A percentile compares a stretch with the other conserved stretches of the same genome.
These are phyloP conservation scores for Linanthus parryae DNA, from an alignment of 148 eudicot species.

Conservation along the genomic window DNA sequence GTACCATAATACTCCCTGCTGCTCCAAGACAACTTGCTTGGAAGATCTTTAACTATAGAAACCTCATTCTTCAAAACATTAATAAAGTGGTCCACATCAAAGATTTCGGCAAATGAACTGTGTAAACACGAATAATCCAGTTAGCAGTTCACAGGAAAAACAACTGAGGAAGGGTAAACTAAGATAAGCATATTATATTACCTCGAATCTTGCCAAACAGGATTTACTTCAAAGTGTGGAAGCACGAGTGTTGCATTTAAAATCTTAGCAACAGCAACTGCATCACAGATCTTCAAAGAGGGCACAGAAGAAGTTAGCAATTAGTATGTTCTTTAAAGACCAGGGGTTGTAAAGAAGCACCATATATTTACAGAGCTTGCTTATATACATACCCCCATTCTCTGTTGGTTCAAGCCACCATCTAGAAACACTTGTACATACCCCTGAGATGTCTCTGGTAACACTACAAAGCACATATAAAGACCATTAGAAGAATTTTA, in stretches of 20 bases:
- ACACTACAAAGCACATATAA: slow-evolving; percentile 31
- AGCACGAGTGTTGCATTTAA: slow-evolving; percentile 81
- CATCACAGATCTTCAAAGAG: slow-evolving; percentile 69
- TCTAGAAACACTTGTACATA: slow-evolving; percentile 58
- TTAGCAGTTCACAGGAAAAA: not conserved
- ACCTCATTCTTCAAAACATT: slow-evolving; percentile 52
- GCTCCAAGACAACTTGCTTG: slow-evolving; percentile 84
- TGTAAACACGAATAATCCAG: slow-evolving; percentile 5
- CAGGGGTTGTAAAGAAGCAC: not conserved
- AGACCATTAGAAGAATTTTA: slow-evolving; percentile 15
- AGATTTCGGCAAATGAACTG: slow-evolving; percentile 77
- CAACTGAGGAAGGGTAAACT: not conserved
- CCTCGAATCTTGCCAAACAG: slow-evolving; percentile 97
- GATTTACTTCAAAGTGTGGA: slow-evolving; percentile 79
- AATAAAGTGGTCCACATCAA: slow-evolving; percentile 91
- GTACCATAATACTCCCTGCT: slow-evolving; percentile 88
- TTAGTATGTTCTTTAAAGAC: not conserved
- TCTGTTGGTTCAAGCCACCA: slow-evolving; percentile 61
- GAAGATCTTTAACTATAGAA: slow-evolving; percentile 68
- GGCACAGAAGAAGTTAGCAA: not conserved
- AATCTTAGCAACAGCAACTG: slow-evolving; percentile 87
- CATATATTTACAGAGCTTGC: not conserved
- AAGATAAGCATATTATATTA: slow-evolving; percentile 7
- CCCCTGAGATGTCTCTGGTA: slow-evolving; percentile 32
- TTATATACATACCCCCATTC: slow-evolving; percentile 69